Conservation (phyloP, 2,329 filamentous ascomycete genomes). For the Paracorniculantispora psalliotae region DNA sequence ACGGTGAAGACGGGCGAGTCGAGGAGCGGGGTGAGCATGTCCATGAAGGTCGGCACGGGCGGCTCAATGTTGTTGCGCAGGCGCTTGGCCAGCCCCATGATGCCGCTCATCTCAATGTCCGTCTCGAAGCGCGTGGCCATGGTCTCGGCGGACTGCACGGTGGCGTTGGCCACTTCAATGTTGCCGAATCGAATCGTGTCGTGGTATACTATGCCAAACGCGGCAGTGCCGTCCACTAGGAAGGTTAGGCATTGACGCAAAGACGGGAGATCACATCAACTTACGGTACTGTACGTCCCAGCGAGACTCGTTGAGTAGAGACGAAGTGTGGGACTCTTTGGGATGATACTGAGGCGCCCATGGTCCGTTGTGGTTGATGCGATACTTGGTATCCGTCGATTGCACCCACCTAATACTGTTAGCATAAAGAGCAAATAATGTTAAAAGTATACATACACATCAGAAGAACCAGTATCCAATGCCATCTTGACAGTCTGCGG, state of each 20-base stretch:
- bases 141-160: constrained; percentile 44
- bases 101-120: constrained; percentile 40
- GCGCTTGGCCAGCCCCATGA: constrained; percentile 48
- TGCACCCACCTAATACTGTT: constrained; percentile 46
- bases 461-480: constrained; percentile 51
- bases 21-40: constrained; percentile 38
- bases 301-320: constrained; percentile 35
- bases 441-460: constrained; percentile 52
- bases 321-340: constrained; percentile 39
- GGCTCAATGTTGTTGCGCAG: constrained; percentile 41
- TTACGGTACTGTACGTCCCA: constrained; percentile 48
- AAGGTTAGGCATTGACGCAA: neutral
- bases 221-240: constrained; percentile 39
- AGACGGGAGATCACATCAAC: constrained; percentile 18
- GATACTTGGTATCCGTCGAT: constrained; percentile 41
- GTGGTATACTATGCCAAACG: constrained; percentile 44
- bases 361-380: constrained; percentile 29
- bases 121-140: constrained; percentile 40
- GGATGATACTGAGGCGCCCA: constrained; percentile 39
- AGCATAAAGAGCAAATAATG: neutral
- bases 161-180: constrained; percentile 38
- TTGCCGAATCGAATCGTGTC: constrained; percentile 45
- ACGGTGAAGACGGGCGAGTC: constrained; percentile 41
- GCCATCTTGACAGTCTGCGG: constrained; percentile 43
- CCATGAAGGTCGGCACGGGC: constrained; percentile 39